Evolutionary conservation across 345 rosid species (phyloP), one percentile per base, ranked within the genome.

Genomic region (Abelmoschus esculentus): DNA sequence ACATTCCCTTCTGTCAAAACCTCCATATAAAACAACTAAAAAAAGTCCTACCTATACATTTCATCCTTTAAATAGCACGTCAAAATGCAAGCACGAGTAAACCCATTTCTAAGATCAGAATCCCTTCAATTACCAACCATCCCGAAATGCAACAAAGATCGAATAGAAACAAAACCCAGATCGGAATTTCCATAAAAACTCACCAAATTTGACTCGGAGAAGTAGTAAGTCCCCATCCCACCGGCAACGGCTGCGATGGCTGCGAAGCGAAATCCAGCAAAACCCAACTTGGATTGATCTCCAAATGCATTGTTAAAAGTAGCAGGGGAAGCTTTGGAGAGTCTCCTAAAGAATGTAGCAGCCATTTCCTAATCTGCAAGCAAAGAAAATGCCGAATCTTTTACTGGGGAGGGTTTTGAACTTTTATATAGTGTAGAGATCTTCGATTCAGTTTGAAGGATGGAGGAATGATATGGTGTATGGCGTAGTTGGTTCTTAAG

Each of bases 191-290:
- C 42, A 38, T 60, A 50, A 61, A 36, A 69, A 53, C 75, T 72
- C 79, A 93, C 97, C 90, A 87, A 69, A 74, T 83, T 79, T 32
- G 85, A 82, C 8, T 86, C 87, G 73, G 90, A 79, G 34, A 73
- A 70, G 18, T 80, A 90, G 74, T 82, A 76, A 69, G 75, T 86
- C 28, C 96, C 86, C 80, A 89, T 72, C 75, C 98, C 98, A 11
- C 89, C 97, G 73, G 97, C 87, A 63, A 83, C 81, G 2, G 96
- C 96, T 0, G 95, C 95, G 76, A 88, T 77, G 4, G 92, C 93
- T 13, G 92, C 85, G 71, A 86, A 65, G 49, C 90, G 89, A 71
- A 74, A 81, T 53, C 83, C 80, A 59, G 66, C 26, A 71, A 59
- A 81, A 74, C 69, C 73, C 49, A 86, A 81, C 62, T 76, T 78